Evolutionary conservation across 495 filamentous ascomycete species (phyloP).

Genomic region (Copromyces sp.): DNA sequence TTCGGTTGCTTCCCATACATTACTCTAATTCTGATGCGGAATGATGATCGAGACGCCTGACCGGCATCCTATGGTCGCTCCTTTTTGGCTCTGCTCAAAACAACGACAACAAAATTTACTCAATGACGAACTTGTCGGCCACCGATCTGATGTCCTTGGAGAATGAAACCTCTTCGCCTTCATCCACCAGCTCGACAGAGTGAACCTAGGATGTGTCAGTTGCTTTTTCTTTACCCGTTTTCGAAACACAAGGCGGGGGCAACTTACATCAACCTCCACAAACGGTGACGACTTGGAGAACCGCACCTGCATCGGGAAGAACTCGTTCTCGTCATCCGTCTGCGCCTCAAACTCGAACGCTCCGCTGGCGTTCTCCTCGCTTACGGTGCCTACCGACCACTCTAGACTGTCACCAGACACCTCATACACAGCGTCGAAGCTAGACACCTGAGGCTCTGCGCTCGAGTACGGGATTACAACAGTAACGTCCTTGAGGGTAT

Average conservation of each 20-base stretch:
- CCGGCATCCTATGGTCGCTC: not conserved
- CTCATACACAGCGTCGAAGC: slow-evolving; percentile 88
- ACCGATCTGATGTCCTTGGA: slow-evolving; percentile 82
- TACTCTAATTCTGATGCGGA: not conserved
- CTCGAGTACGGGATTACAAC: slow-evolving; percentile 77
- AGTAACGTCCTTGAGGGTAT: slow-evolving; percentile 67
- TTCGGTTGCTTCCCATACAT: not conserved
- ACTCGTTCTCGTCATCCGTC: slow-evolving; percentile 74
- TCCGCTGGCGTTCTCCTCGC: slow-evolving; percentile 68
- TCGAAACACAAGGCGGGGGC: not conserved
- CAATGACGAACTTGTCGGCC: slow-evolving; percentile 72
- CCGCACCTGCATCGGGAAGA: slow-evolving; percentile 91
- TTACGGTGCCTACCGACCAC: slow-evolving; percentile 79
- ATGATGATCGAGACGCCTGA: not conserved
- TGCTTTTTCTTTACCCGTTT: slow-evolving; percentile 10
- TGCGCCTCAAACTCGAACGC: slow-evolving; percentile 90
- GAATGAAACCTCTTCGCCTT: slow-evolving; percentile 74
- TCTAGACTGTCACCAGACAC: slow-evolving; percentile 87
- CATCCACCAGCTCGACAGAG: slow-evolving; percentile 61
- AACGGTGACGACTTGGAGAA: slow-evolving; percentile 83
- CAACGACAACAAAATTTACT: slow-evolving; percentile 36
- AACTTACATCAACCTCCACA: slow-evolving; percentile 79
- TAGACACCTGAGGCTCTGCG: slow-evolving; percentile 77
- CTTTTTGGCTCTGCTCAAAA: not conserved
- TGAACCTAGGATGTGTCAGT: slow-evolving; percentile 45